Base-by-base conservation (phyloP, 2,329 filamentous ascomycete genomes). In the Ascochyta clinopodiicola region DNA sequence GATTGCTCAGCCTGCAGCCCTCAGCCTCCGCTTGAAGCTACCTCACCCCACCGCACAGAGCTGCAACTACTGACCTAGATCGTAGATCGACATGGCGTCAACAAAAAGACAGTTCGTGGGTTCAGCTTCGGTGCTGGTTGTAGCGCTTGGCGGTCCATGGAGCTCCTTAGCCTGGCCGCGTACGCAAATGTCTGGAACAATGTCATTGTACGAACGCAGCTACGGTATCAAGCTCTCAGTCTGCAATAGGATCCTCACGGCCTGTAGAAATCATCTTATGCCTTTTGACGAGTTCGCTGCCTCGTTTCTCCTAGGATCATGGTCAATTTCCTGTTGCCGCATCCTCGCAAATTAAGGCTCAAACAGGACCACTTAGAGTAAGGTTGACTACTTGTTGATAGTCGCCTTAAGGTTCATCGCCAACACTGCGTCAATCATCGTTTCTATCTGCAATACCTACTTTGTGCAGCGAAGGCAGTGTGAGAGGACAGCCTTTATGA, bases 11-110 rank as follows among this genome's bases (percentile, higher is more conserved):
- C 27, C 15, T 17, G 45, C 21, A 35, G 38, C 29, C 24, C 22
- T 29, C 19, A 22, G 21, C 13, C 19, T 32, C 21, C 22, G 22
- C 37, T 6, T 15, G 12, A 39, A 10, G 2, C 19, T 13, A 40
- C 9, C 19, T 5, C 17, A 25, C 25, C 34, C 27, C 40, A 25
- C 35, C 37, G 36, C 36, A 48, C 24, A 15, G 17, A 39, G 27
- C 19, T 43, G 25, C 25, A 17, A 27, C 25, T 47, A 35, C 31
- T n/a, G 32, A 50, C 3, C 35, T n/a, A 15, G 36, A 45, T 46
- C n/a, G 12, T 44, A 15, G 44, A 47, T 47, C 44, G 19, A 29
- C 37, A 37, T 47, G 43, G 22, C 31, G 37, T 53, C 31, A 53
- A 32, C 9, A 5, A 1, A 42, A 12, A 36, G 10, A 19, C n/a